A percentile compares a stretch with the other conserved stretches of the same genome.
Evolutionary conservation across 768 basidiomycete genomes (phyloP).

Genomic region (Mycena polygramma): DNA sequence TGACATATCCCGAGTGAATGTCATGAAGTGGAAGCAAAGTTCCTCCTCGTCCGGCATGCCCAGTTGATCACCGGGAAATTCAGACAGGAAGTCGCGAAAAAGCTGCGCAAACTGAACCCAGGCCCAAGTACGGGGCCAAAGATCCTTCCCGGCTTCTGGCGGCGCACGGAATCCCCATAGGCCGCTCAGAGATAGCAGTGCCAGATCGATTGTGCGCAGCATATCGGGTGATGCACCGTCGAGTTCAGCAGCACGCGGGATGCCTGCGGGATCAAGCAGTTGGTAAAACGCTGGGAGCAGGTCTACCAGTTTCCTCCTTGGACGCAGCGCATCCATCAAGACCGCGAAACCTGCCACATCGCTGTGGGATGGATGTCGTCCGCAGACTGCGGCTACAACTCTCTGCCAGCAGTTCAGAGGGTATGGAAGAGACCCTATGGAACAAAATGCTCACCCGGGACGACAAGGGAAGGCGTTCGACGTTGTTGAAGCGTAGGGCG

Average conservation of each 20-base stretch:
- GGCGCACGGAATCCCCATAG: not conserved
- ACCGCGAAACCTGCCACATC: too few species aligned
- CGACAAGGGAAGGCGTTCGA: too few species aligned
- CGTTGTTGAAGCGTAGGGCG: too few species aligned
- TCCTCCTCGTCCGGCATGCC: not conserved
- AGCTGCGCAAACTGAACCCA: not conserved
- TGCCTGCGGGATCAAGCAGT: not conserved
- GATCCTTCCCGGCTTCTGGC: not conserved
- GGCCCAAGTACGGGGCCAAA: not conserved
- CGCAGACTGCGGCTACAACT: too few species aligned
- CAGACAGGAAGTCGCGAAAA: not conserved
- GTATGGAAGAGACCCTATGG: too few species aligned
- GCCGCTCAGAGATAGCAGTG: not conserved
- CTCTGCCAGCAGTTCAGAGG: too few species aligned
- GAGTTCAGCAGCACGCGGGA: not conserved
- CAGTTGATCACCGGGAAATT: not conserved
- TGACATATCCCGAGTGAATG: not conserved
- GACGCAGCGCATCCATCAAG: too few species aligned
- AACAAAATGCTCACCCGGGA: too few species aligned
- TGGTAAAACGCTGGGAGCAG: not conserved
- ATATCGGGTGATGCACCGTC: not conserved
- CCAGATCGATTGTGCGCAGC: not conserved
- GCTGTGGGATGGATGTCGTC: too few species aligned
- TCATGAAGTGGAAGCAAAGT: not conserved
- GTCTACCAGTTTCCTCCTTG: not conserved